These are phyloP conservation scores for Lagenidium giganteum DNA, from an alignment of 352 stramenopile species.

Conservation along the genomic window DNA sequence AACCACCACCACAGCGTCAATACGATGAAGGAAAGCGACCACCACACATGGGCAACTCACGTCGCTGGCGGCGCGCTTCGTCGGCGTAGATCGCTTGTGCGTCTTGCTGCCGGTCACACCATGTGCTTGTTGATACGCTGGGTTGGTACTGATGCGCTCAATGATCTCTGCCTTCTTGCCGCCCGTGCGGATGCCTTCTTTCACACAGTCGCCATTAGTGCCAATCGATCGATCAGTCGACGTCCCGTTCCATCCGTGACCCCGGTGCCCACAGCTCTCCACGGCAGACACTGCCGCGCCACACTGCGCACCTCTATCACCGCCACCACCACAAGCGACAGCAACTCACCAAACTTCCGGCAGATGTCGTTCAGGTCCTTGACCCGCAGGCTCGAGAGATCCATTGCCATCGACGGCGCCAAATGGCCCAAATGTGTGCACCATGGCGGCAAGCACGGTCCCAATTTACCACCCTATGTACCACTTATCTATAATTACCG, in stretches of 20 bases:
- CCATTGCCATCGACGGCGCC: too few species aligned
- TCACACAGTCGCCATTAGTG: background rate
- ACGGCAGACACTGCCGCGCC: too few species aligned
- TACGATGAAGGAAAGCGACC: background rate
- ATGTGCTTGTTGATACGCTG: slow-evolving; percentile 30
- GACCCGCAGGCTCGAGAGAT: slow-evolving; percentile 47
- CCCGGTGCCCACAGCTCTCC: background rate
- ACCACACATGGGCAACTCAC: slow-evolving; percentile 10
- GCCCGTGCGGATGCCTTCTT: slow-evolving; percentile 44
- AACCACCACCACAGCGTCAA: background rate
- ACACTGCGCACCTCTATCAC: too few species aligned
- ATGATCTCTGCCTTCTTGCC: slow-evolving; percentile 61
- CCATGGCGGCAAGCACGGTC: too few species aligned
- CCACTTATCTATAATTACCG: too few species aligned
- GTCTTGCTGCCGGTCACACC: slow-evolving; percentile 14
- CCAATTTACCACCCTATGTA: too few species aligned
- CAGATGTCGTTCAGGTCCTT: slow-evolving; percentile 61
- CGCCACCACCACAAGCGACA: too few species aligned
- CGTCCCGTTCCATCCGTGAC: background rate
- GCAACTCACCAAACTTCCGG: slow-evolving; percentile 40
- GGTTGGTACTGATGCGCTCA: slow-evolving; percentile 40
- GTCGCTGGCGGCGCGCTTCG: slow-evolving; percentile 9
- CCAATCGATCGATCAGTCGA: background rate
- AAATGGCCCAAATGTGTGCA: too few species aligned
- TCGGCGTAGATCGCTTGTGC: slow-evolving; percentile 42